Percentiles rank a stretch among this genome's conserved stretches.
phyloP scores from a whole-genome alignment of 1,284 basidiomycete genomes.

The Irpex sp. region DNA sequence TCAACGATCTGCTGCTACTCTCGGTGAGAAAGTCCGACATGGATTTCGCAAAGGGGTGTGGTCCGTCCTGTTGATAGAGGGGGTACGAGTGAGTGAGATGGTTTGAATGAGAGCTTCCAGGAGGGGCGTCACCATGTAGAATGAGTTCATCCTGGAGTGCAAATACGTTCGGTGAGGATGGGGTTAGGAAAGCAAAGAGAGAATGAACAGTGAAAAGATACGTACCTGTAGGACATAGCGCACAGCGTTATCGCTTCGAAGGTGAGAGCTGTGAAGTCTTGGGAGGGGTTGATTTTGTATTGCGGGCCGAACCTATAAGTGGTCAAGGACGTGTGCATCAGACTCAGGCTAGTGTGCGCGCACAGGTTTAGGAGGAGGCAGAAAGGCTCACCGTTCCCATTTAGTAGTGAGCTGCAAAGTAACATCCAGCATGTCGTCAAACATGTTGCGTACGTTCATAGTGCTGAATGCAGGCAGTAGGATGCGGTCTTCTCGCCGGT shows the following conservation, averaged over 20 bases:
- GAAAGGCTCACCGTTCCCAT: constrained; percentile 36
- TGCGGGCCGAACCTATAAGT: constrained; percentile 37
- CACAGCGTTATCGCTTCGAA: constrained; percentile 43
- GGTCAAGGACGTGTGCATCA: not conserved
- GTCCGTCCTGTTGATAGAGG: constrained; percentile 21
- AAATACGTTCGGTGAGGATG: no score
- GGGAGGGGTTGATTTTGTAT: constrained; percentile 36
- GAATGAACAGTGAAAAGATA: constrained; percentile 22
- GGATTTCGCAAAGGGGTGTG: constrained; percentile 38
- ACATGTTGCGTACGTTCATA: constrained; percentile 40
- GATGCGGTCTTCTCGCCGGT: constrained; percentile 36
- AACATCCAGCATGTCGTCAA: constrained; percentile 47
- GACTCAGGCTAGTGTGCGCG: no score
- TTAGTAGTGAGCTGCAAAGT: constrained; percentile 41
- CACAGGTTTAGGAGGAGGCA: not conserved
- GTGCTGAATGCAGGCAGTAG: constrained; percentile 51
- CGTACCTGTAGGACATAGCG: constrained; percentile 40
- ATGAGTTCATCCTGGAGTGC: constrained; percentile 22
- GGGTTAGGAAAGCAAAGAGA: no score
- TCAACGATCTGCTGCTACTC: constrained; percentile 30
- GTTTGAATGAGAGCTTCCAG: not conserved
- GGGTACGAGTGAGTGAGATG: not conserved
- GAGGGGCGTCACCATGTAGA: constrained; percentile 18
- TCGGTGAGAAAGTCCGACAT: constrained; percentile 41
- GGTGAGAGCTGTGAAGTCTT: constrained; percentile 45